Evolutionary conservation across 805 yeast species (phyloP).

Genomic region (Ogataea wickerhamii): DNA sequence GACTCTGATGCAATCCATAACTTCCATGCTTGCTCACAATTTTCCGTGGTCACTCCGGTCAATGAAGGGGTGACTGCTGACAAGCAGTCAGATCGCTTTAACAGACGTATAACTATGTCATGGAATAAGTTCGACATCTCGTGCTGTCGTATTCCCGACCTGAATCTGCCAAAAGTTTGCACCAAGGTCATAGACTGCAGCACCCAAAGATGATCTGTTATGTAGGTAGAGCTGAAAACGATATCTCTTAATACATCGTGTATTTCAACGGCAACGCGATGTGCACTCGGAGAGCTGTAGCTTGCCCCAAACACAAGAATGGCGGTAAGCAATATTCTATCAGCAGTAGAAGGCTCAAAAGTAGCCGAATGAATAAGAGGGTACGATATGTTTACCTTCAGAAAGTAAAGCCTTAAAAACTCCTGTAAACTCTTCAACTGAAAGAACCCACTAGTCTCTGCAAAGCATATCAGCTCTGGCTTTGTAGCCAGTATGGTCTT

Average conservation of each 20-base stretch:
- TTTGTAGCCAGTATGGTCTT: slow-evolving; percentile 2
- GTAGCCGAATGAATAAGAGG: slow-evolving; percentile 15
- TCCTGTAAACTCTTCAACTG: slow-evolving; percentile 7
- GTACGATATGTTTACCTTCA: slow-evolving; percentile 11
- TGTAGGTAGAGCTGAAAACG: slow-evolving; percentile 5
- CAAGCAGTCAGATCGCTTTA: slow-evolving; percentile 10
- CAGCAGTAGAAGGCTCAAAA: slow-evolving; percentile 7
- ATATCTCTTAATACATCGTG: slow-evolving; percentile 8
- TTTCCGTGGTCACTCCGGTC: not conserved
- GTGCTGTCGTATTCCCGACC: slow-evolving; percentile 10
- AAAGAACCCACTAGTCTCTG: slow-evolving; percentile 5
- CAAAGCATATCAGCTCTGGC: not conserved
- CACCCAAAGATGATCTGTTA: slow-evolving; percentile 8
- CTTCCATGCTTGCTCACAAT: slow-evolving; percentile 7
- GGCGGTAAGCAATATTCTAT: slow-evolving; percentile 5
- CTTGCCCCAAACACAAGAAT: slow-evolving; percentile 12
- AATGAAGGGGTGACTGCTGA: not conserved
- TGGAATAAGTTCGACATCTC: slow-evolving; percentile 7
- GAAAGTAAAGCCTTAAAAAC: slow-evolving; percentile 8
- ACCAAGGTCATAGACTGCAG: slow-evolving; percentile 15
- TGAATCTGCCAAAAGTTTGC: slow-evolving; percentile 10
- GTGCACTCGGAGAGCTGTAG: slow-evolving; percentile 3
- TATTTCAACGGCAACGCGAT: slow-evolving; percentile 8
- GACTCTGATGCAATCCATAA: slow-evolving; percentile 12
- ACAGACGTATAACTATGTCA: slow-evolving; percentile 11